Evolutionary conservation across 1,139 yeast genomes (phyloP).

Genomic region (Candida glucosophila): DNA sequence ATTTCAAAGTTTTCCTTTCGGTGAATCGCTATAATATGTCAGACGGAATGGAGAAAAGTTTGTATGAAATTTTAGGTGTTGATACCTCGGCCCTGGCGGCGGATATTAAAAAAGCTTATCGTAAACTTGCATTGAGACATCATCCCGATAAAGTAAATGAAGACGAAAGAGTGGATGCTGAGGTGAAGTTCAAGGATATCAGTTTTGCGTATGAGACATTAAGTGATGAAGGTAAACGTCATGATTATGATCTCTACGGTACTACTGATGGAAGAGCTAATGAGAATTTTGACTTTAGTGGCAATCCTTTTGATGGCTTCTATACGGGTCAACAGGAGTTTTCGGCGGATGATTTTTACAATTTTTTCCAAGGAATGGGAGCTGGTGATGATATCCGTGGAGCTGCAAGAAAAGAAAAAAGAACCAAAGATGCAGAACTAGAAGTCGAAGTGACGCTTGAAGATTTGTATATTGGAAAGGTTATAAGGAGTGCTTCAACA

Average conservation of each 20-base stretch:
- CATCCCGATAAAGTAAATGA: constrained; percentile 81
- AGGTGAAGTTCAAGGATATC: constrained; percentile 64
- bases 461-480: constrained; percentile 77
- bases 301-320: constrained; percentile 36
- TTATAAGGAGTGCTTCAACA: constrained; percentile 64
- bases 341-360: constrained; percentile 62
- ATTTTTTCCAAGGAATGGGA: constrained; percentile 50
- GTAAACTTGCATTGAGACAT: constrained; percentile 60
- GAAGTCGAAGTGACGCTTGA: constrained; percentile 60
- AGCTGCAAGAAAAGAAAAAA: constrained; percentile 10
- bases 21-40: no score
- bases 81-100: constrained; percentile 49
- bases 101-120: constrained; percentile 72
- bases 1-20: no score
- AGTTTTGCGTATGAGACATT: constrained; percentile 72
- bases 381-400: constrained; percentile 10
- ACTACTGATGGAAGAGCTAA: constrained; percentile 26
- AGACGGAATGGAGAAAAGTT: no score
- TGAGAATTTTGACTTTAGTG: constrained; percentile 13
- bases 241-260: constrained; percentile 52
- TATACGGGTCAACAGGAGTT: constrained; percentile 29
- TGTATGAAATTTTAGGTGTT: constrained; percentile 65
- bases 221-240: constrained; percentile 52
- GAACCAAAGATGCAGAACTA: constrained; percentile 62
- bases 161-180: constrained; percentile 58